These are phyloP conservation scores for Rhizopogon vinicolor DNA, from an alignment of 768 basidiomycete species.

Conservation along the genomic window DNA sequence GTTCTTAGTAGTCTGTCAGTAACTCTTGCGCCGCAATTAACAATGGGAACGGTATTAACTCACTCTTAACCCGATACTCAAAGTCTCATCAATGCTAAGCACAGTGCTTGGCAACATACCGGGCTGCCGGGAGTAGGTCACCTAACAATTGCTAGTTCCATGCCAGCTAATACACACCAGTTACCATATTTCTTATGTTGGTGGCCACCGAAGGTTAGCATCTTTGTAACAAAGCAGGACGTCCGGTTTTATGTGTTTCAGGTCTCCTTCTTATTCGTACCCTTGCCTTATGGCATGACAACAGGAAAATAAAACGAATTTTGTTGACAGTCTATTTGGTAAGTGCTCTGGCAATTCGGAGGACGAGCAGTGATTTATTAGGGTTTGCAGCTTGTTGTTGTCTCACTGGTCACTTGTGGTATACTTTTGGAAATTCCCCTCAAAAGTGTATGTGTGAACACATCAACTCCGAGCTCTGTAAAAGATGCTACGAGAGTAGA, in stretches of 20 bases:
- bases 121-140: conserved; percentile 3
- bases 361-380: not conserved
- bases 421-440: not conserved
- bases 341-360: not conserved
- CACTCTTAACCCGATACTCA: not conserved
- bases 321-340: conserved; percentile 1
- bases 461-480: not conserved
- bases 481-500: not conserved
- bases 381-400: not conserved
- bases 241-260: not conserved
- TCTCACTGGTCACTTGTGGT: conserved; percentile 1
- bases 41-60: not conserved
- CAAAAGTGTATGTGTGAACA: not conserved
- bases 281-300: conserved; percentile 1
- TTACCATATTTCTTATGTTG: conserved; percentile 3
- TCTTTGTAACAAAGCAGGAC: not conserved
- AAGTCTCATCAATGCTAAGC: too few relatives aligned
- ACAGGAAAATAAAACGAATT: not conserved
- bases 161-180: not conserved
- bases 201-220: not conserved
- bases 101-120: conserved; percentile 2
- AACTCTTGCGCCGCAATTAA: not conserved
- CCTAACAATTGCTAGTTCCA: not conserved
- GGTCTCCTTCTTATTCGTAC: conserved; percentile 7
- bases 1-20: not conserved